Conservation (phyloP, 139 green algal species). For the Spirogloea muscicola region DNA sequence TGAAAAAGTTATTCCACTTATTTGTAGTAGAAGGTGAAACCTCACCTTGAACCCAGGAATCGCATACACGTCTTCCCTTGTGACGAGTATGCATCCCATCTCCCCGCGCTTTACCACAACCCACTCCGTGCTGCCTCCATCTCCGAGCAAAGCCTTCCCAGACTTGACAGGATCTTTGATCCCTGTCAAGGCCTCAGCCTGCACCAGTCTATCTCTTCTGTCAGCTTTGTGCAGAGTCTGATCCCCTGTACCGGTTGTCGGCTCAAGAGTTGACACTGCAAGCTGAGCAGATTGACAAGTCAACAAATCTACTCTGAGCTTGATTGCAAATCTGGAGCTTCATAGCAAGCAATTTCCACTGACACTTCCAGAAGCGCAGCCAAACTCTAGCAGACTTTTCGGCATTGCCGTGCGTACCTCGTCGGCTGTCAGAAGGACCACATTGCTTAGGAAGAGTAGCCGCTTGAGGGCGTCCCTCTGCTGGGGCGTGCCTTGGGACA, state of each 20-base stretch:
- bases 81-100: conserved; percentile 60
- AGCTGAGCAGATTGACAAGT: background rate
- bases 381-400: too few relatives aligned
- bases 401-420: conserved; percentile 19
- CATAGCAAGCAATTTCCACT: background rate
- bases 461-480: conserved; percentile 10
- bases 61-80: conserved; percentile 6
- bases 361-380: background rate
- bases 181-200: conserved; percentile 66
- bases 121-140: conserved; percentile 57
- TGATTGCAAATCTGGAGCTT: background rate
- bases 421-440: conserved; percentile 78
- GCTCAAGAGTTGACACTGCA: too few relatives aligned
- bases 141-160: conserved; percentile 59
- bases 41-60: conserved; percentile 27
- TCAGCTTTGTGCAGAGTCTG: too few relatives aligned
- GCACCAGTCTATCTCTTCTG: too few relatives aligned
- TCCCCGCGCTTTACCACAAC: conserved; percentile 78
- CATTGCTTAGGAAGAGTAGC: conserved; percentile 47
- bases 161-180: conserved; percentile 56
- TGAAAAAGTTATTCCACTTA: too few relatives aligned
- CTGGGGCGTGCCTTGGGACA: conserved; percentile 30
- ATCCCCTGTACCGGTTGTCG: too few relatives aligned
- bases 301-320: background rate
- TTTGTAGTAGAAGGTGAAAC: too few relatives aligned